Evolutionary conservation across 2,329 filamentous ascomycete genomes (phyloP), one percentile per base, ranked within the genome.

Genomic region (Fusarium nanum): DNA sequence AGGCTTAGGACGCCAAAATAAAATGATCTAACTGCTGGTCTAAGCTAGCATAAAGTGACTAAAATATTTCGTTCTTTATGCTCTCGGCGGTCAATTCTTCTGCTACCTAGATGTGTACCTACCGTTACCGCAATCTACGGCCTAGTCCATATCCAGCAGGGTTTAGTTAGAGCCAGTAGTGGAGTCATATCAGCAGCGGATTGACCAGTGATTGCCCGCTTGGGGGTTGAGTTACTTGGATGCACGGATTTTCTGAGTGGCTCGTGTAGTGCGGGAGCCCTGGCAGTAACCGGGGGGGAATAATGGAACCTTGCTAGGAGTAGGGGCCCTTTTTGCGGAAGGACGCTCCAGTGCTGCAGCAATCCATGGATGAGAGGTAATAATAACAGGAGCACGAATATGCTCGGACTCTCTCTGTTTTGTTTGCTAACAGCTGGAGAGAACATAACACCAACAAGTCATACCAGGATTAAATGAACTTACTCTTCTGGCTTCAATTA

Each of bases 251-350:
- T 46, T 27, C 45, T 46, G 30, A 49, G 64, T 74, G 72, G 73
- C 69, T 71, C 68, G 70, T 73, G 49, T 56, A 56, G 64, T 75
- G 71, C 69, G 73, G 71, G 71, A 73, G 73, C 67, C 71, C 71
- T 75, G 71, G 71, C 70, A 71, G 71, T 71, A 75, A 71, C 72
- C 73, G 73, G 73, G 72, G 54, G 63, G 27, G 32, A 37, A 37
- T 37, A 37, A 37, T 37, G 34, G 34, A 44, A 67, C 71, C 59
- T 60, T 71, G 64, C 67, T 73, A 74, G 71, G 72, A 57, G 58
- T 47, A 60, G 66, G 66, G 53, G 63, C 18, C 13, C 32, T 52
- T 52, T 52, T 52, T 52, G 49, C 32, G 49, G 49, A 52, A 52
- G 49, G 49, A 52, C 49, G 49, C 32, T 52, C 34, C 18, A 52